Base-by-base conservation (phyloP, 345 rosid species). In the Salix dunnii region DNA sequence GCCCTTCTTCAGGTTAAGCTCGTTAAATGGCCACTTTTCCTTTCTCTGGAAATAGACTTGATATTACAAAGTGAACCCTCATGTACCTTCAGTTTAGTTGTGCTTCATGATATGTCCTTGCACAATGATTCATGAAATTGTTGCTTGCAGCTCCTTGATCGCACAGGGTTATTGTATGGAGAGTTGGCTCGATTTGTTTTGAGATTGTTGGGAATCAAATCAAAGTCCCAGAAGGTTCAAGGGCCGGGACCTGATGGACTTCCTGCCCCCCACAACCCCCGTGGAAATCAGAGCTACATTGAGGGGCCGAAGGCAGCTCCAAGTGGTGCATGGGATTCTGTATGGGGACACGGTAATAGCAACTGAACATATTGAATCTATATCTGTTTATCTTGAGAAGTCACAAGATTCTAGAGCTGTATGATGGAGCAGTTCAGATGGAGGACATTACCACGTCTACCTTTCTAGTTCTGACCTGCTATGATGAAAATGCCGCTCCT, bases 151-250 rank as follows among this genome's bases (percentile, higher is more conserved):
- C 94, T 96, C 30, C 92, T 94, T 79, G 98, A 96, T 78, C 97
- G 98, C 58, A 76, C 91, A 5, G 98, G 99, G 62, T 1, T 94
- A 69, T 75, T 96, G 77, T 96, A 96, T 77, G 97, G 99, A 62
- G 99, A 96, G 82, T 79, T 96, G 78, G 99, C 99, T 49, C 87
- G 98, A 84, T 96, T 96, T 77, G 98, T 90, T 40, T 75, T 94
- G 79, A 91, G 97, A 79, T 23, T 96, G 71, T 87, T 96, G 69
- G 99, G 99, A 70, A 77, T 96, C 49, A 94, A 76, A 84, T 77
- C 97, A 80, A 92, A 91, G 73, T 88, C 94, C 17, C 78, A 89
- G 76, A 91, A 86, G 81, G 78, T 87, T 80, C 88, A 90, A 76
- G 94, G 87, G 78, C 85, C 85, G 1, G 96, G 90, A 61, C 89